These are phyloP conservation scores for Helichrysum umbraculigerum DNA, from an alignment of 129 eudicot species.

Conservation along the genomic window DNA sequence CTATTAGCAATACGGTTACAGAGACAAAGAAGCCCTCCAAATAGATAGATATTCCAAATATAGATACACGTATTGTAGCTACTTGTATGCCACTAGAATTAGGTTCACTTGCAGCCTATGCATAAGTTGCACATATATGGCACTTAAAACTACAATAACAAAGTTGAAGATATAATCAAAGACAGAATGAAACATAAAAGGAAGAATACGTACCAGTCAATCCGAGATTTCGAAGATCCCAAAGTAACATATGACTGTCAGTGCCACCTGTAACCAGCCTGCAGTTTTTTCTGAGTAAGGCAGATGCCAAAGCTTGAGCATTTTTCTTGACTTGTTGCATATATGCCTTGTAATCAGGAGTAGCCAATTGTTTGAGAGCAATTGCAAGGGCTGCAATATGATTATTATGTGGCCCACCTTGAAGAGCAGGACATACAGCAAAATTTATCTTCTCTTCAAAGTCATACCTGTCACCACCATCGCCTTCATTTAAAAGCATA, in stretches of 20 bases:
- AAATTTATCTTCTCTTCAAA: slow-evolving; percentile 89
- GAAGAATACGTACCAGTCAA: slow-evolving; percentile 54
- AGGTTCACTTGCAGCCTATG: too few species aligned
- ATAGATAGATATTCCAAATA: too few species aligned
- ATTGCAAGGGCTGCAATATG: slow-evolving; percentile 98
- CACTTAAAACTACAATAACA: too few species aligned
- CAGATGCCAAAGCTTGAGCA: slow-evolving; percentile 91
- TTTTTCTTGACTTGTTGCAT: slow-evolving; percentile 98
- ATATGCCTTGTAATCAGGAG: slow-evolving; percentile 76
- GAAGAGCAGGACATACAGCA: slow-evolving; percentile 97
- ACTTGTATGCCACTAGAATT: too few species aligned
- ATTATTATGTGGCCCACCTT: slow-evolving; percentile 98
- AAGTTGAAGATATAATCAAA: too few species aligned
- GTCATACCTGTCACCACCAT: slow-evolving; percentile 73
- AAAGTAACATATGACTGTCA: slow-evolving; percentile 87
- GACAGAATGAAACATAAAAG: neutral
- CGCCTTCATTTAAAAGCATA: slow-evolving; percentile 64
- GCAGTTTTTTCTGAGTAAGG: slow-evolving; percentile 73
- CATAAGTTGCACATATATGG: too few species aligned
- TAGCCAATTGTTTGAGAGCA: slow-evolving; percentile 88
- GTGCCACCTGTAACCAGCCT: slow-evolving; percentile 96
- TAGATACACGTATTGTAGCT: too few species aligned
- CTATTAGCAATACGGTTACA: neutral
- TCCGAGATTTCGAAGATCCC: slow-evolving; percentile 94
- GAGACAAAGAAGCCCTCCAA: too few species aligned